Conservation (phyloP, 768 basidiomycete genomes). For the Psilocybe azurescens region DNA sequence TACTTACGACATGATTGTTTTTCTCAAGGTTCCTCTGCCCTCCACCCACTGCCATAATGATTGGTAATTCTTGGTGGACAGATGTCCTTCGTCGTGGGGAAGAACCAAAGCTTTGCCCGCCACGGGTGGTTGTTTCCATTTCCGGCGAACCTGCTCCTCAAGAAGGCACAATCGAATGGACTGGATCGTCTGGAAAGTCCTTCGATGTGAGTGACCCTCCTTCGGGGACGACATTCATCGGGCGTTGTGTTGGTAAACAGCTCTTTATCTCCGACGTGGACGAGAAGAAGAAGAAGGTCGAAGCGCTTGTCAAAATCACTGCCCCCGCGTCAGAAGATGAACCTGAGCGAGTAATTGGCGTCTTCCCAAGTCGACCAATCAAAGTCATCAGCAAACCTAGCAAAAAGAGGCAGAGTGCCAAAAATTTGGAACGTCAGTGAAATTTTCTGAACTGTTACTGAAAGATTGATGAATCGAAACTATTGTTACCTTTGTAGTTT, state of each 20-base stretch:
- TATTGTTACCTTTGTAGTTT: conserved; percentile 55
- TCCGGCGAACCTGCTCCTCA: conserved; percentile 89
- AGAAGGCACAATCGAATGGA: conserved; percentile 90
- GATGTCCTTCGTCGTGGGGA: conserved; percentile 77
- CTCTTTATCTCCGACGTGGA: conserved; percentile 95
- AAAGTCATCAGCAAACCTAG: conserved; percentile 98
- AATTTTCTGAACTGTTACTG: conserved; percentile 14
- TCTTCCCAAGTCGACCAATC: conserved; percentile 93
- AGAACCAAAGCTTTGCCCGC: conserved; percentile 75
- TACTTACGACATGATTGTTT: conserved; percentile 17
- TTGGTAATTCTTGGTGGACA: conserved; percentile 95
- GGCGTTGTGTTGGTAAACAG: conserved; percentile 92
- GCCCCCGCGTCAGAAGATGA: conserved; percentile 82
- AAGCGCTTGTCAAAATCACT: conserved; percentile 89
- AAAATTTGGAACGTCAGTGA: conserved; percentile 87
- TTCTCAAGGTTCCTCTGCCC: conserved; percentile 82
- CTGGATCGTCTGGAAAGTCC: conserved; percentile 79
- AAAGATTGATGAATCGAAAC: conserved; percentile 17
- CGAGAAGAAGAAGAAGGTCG: conserved; percentile 95
- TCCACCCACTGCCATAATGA: conserved; percentile 92
- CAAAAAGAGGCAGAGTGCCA: conserved; percentile 94
- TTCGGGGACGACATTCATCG: conserved; percentile 86
- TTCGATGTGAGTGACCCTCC: conserved; percentile 84
- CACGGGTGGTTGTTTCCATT: conserved; percentile 87
- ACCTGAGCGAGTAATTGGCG: conserved; percentile 83